Evolutionary conservation across 305 asterid species (phyloP).

Genomic region (Fraxinus xanthoxyloides): DNA sequence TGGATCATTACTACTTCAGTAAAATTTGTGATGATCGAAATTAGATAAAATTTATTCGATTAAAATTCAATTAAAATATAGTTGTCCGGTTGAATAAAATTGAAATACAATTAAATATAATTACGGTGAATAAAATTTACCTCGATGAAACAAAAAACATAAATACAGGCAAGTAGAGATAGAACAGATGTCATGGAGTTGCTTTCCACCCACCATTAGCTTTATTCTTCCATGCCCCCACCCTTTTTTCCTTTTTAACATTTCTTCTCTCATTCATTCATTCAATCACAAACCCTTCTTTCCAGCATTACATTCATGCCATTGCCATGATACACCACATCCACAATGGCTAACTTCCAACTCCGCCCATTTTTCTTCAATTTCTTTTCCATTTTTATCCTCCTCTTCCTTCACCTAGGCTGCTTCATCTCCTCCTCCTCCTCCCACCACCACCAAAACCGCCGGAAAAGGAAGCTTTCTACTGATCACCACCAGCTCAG

Average conservation of each 20-base stretch:
- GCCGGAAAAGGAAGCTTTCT: slow-evolving; percentile 35
- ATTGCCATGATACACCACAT: slow-evolving; percentile 12
- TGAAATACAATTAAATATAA: background rate
- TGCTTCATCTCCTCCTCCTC: slow-evolving; percentile 51
- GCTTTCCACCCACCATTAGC: slow-evolving; percentile 43
- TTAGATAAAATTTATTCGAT: no score
- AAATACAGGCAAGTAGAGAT: background rate
- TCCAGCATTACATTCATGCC: background rate
- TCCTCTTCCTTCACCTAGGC: slow-evolving; percentile 52
- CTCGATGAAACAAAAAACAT: background rate
- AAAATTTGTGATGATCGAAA: background rate
- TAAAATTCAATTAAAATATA: no score
- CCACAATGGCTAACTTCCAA: slow-evolving; percentile 30
- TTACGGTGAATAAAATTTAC: background rate
- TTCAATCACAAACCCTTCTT: background rate
- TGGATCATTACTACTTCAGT: background rate
- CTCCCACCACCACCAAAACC: slow-evolving; percentile 11
- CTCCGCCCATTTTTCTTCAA: slow-evolving; percentile 36
- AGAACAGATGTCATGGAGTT: slow-evolving; percentile 23
- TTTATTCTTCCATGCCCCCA: slow-evolving; percentile 53
- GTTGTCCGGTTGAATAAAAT: background rate
- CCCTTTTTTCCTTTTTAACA: background rate
- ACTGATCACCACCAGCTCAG: slow-evolving; percentile 25
- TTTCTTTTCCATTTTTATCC: slow-evolving; percentile 36
- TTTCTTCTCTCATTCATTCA: background rate